phyloP scores from a whole-genome alignment of 2,329 filamentous ascomycete species.

The Myriosclerotinia curreyana region DNA sequence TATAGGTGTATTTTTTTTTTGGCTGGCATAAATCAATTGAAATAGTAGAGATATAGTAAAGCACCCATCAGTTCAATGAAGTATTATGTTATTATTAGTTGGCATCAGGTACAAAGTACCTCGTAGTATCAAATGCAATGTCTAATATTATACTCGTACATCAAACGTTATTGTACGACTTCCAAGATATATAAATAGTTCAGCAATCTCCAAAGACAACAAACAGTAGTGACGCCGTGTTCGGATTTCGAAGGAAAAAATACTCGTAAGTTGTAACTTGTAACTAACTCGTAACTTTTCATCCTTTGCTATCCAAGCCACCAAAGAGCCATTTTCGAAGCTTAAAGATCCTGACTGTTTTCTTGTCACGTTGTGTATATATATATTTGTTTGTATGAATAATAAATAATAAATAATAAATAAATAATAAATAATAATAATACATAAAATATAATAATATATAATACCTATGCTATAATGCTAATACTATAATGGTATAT shows the following conservation, averaged over 20 bases:
- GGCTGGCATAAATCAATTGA: background rate
- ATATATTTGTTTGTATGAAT: constrained; percentile 18
- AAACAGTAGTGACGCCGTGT: constrained; percentile 15
- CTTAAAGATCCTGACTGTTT: constrained; percentile 7
- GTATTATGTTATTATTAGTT: too few species aligned
- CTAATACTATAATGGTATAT: constrained; percentile 8
- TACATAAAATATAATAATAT: too few species aligned
- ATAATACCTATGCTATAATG: constrained; percentile 17
- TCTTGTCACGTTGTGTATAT: constrained; percentile 7
- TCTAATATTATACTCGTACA: background rate
- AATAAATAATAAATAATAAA: too few species aligned
- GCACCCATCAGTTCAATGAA: too few species aligned
- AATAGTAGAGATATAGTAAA: too few species aligned
- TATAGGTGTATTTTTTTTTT: too few species aligned
- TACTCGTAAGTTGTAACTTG: background rate
- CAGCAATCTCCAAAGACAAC: background rate
- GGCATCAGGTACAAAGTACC: too few species aligned
- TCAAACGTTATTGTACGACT: constrained; percentile 1
- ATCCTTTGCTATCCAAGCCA: background rate
- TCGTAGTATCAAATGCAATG: background rate
- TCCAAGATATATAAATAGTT: background rate
- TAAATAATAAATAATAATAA: too few species aligned
- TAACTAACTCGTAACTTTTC: too few species aligned
- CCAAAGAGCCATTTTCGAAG: background rate
- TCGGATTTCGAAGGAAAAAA: background rate